Evolutionary conservation across 345 rosid genomes (phyloP).

Genomic region (Ceriops tagal): DNA sequence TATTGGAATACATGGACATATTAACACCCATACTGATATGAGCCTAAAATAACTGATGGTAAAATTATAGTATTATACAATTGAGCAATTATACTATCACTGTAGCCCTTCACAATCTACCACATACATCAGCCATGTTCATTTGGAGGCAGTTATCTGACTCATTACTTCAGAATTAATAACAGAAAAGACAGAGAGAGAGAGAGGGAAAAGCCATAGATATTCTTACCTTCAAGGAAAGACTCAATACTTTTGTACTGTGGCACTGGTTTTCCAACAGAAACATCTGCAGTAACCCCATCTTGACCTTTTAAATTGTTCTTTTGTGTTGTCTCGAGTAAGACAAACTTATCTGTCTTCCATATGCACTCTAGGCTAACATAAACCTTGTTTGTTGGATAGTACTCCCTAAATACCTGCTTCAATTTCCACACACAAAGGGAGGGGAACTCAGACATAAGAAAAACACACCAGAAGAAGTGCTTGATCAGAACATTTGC

Average conservation of each 20-base stretch:
- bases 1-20: background rate
- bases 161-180: constrained; percentile 1
- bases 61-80: no score
- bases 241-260: constrained; percentile 45
- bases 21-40: no score
- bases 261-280: constrained; percentile 27
- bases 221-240: constrained; percentile 58
- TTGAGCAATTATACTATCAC: background rate
- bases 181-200: background rate
- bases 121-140: background rate
- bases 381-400: constrained; percentile 50
- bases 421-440: constrained; percentile 7
- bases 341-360: constrained; percentile 56
- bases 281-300: constrained; percentile 24
- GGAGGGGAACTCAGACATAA: background rate
- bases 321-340: constrained; percentile 49
- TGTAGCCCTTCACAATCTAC: background rate
- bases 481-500: constrained; percentile 5
- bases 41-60: no score
- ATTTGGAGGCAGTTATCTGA: background rate
- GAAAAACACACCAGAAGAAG: background rate
- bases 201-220: background rate
- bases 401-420: constrained; percentile 72
- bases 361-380: constrained; percentile 57
- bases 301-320: constrained; percentile 29